Conservation (phyloP, 1,139 yeast genomes). For the Candida sp. region DNA sequence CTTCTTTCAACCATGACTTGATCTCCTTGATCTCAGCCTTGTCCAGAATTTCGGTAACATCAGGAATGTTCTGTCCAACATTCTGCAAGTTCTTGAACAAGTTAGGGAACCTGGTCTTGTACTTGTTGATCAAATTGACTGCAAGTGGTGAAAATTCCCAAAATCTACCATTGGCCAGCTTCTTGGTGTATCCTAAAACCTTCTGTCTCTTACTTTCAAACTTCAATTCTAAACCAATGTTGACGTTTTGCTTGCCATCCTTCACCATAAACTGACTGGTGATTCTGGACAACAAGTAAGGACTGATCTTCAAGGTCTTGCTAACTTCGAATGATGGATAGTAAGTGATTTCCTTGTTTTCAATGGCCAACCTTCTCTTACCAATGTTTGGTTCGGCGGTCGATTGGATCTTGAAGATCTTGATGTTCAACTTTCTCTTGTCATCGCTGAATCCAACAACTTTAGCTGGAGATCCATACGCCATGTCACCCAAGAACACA, state of each 20-base stretch:
- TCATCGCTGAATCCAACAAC: conserved; percentile 66
- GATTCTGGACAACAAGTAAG: conserved; percentile 73
- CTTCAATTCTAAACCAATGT: conserved; percentile 86
- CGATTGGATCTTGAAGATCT: conserved; percentile 51
- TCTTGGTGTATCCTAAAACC: conserved; percentile 86
- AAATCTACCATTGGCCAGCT: conserved; percentile 51
- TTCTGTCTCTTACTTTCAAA: conserved; percentile 81
- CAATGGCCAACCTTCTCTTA: conserved; percentile 57
- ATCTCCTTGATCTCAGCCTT: conserved; percentile 46
- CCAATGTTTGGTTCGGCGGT: conserved; percentile 70
- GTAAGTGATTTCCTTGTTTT: conserved; percentile 59
- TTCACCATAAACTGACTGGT: conserved; percentile 74
- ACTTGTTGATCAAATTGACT: conserved; percentile 64
- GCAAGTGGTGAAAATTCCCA: conserved; percentile 92
- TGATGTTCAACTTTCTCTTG: conserved; percentile 50
- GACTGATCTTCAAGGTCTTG: conserved; percentile 58
- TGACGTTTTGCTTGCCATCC: conserved; percentile 54
- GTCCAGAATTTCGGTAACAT: conserved; percentile 22
- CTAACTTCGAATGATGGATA: conserved; percentile 72
- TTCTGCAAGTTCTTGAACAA: conserved; percentile 51
- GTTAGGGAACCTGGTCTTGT: conserved; percentile 62
- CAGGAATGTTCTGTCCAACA: conserved; percentile 28
- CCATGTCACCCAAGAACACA: conserved; percentile 86
- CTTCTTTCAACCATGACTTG: conserved; percentile 60
- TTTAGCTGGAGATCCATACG: conserved; percentile 85